Percentiles rank a stretch among this genome's conserved stretches.
Evolutionary conservation across 2,329 filamentous ascomycete species (phyloP).

Genomic region (Penicillium sumatraense): DNA sequence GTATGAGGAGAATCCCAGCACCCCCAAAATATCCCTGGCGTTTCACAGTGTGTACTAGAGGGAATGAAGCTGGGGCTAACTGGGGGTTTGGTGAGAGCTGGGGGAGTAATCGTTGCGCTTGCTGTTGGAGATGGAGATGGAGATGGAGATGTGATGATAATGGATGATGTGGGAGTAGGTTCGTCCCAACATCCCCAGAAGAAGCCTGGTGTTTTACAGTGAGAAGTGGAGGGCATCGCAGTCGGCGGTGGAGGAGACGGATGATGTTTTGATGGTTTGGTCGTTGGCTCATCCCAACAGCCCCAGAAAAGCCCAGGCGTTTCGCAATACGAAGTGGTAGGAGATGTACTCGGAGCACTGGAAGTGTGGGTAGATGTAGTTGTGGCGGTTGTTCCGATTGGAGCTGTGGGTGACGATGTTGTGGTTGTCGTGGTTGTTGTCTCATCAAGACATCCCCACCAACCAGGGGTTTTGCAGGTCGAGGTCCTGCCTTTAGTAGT

Average conservation of each 20-base stretch:
- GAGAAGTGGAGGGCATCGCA: not conserved
- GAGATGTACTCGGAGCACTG: not conserved
- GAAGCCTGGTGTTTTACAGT: not conserved
- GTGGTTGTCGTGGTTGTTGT: constrained; percentile 33
- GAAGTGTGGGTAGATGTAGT: not conserved
- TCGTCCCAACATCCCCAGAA: not conserved
- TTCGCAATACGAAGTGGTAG: not conserved
- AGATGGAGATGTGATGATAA: not conserved
- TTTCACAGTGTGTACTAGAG: not conserved
- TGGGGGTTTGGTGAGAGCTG: not conserved
- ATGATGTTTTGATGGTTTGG: not conserved
- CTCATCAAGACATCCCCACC: constrained; percentile 74
- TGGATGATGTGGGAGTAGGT: not conserved
- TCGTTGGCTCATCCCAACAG: not conserved
- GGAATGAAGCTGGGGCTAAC: not conserved
- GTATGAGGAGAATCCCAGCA: not conserved
- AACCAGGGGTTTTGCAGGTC: constrained; percentile 88
- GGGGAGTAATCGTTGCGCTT: not conserved
- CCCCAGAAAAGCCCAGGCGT: not conserved
- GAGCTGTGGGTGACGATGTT: not conserved
- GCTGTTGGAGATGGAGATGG: not conserved
- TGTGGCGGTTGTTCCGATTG: not conserved
- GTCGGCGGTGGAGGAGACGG: not conserved
- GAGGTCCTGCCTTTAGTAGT: constrained; percentile 73
- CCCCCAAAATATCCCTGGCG: not conserved